Conservation (phyloP, 495 filamentous ascomycete species). For the Xylaria acuta region DNA sequence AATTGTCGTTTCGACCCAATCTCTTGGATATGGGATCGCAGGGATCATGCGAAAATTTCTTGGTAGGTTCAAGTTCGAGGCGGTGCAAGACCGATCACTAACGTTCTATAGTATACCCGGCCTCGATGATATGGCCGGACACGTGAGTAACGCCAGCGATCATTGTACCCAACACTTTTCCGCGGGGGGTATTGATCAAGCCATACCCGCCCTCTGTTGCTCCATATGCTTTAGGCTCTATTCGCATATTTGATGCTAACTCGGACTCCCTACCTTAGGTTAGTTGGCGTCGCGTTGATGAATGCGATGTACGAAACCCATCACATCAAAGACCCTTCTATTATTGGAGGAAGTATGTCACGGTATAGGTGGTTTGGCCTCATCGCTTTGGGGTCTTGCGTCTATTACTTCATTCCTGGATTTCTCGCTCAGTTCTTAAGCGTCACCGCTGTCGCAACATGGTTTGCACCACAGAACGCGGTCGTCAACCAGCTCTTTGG, state of each 20-base stretch:
- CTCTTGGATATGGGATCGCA: slow-evolving; percentile 76
- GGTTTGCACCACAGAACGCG: slow-evolving; percentile 65
- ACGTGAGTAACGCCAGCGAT: slow-evolving; percentile 21
- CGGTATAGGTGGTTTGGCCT: slow-evolving; percentile 65
- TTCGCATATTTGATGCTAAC: neutral
- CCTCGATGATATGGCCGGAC: slow-evolving; percentile 78
- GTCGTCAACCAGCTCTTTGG: slow-evolving; percentile 76
- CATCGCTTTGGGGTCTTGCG: slow-evolving; percentile 55
- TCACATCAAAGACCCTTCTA: slow-evolving; percentile 49
- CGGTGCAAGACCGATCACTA: neutral
- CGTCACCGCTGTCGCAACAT: slow-evolving; percentile 67
- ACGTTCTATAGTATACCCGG: slow-evolving; percentile 57
- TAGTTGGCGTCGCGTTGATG: slow-evolving; percentile 71
- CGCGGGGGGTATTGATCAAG: neutral
- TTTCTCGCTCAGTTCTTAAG: slow-evolving; percentile 64
- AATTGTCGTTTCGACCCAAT: slow-evolving; percentile 71
- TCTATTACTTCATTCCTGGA: slow-evolving; percentile 69
- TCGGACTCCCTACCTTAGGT: slow-evolving; percentile 38
- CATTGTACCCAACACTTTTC: neutral
- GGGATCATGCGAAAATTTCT: slow-evolving; percentile 64
- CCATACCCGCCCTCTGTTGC: neutral
- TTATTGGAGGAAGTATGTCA: slow-evolving; percentile 63
- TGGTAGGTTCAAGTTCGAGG: slow-evolving; percentile 37
- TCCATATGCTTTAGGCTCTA: neutral
- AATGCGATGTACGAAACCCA: slow-evolving; percentile 72